Conservation (phyloP, 78 protist species). For the Dictyostelium discoideum region DNA sequence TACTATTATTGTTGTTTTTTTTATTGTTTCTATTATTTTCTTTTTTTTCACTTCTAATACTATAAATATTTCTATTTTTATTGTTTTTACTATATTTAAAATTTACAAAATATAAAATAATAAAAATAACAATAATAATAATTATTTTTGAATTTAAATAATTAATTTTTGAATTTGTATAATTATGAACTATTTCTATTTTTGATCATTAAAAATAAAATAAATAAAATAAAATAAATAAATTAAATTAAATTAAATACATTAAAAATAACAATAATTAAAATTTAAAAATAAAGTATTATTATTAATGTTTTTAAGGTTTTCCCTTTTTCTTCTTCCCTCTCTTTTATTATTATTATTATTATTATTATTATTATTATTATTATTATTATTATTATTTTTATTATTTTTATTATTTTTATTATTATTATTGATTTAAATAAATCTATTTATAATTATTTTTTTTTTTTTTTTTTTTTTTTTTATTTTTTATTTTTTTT, state of each 20-base stretch:
- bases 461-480: no score
- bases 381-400: no score
- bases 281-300: neutral
- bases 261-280: no score
- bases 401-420: no score
- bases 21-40: neutral
- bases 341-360: no score
- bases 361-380: no score
- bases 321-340: neutral
- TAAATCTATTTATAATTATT: no score
- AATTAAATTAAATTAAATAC: no score
- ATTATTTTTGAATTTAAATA: neutral
- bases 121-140: neutral
- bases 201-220: neutral
- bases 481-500: no score
- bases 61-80: neutral
- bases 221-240: neutral
- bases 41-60: neutral
- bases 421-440: no score
- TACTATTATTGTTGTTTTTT: neutral
- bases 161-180: neutral
- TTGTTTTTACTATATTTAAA: neutral
- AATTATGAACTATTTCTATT: neutral
- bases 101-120: neutral
- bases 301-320: no score